Evolutionary conservation across 116 monocot species (phyloP).

Genomic region (Phalaenopsis hybrid): DNA sequence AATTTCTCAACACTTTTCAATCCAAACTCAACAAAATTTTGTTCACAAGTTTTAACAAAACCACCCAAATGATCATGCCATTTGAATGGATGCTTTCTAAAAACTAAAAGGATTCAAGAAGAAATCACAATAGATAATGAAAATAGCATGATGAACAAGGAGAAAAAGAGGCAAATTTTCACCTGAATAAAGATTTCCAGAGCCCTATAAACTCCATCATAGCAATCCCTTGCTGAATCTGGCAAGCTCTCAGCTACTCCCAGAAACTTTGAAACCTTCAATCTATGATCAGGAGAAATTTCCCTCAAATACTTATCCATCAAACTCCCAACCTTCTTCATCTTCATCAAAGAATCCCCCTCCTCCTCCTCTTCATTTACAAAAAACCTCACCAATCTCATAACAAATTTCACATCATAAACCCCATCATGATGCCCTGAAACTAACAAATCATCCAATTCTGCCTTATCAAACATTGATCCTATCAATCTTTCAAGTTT

Average conservation of each 20-base stretch:
- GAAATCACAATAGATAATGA: no score
- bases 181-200: constrained; percentile 86
- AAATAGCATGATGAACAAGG: no score
- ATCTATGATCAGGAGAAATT: constrained; percentile 77
- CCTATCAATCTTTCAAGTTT: constrained; percentile 76
- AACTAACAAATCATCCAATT: constrained; percentile 73
- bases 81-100: no score
- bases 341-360: constrained; percentile 23
- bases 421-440: constrained; percentile 44
- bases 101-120: no score
- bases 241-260: constrained; percentile 63
- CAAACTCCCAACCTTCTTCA: constrained; percentile 80
- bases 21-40: no score
- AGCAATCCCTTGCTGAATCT: constrained; percentile 72
- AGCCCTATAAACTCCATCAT: constrained; percentile 86
- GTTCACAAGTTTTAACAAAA: no score
- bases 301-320: constrained; percentile 79
- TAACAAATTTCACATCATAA: constrained; percentile 80
- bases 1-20: no score
- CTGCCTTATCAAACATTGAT: constrained; percentile 51
- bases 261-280: constrained; percentile 70
- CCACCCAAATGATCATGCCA: no score
- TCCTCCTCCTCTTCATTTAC: constrained; percentile 27
- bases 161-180: background rate
- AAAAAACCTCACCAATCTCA: constrained; percentile 74